Base-by-base conservation (phyloP, 1,139 yeast genomes). In the Suzukiozyma palmioleophila region DNA sequence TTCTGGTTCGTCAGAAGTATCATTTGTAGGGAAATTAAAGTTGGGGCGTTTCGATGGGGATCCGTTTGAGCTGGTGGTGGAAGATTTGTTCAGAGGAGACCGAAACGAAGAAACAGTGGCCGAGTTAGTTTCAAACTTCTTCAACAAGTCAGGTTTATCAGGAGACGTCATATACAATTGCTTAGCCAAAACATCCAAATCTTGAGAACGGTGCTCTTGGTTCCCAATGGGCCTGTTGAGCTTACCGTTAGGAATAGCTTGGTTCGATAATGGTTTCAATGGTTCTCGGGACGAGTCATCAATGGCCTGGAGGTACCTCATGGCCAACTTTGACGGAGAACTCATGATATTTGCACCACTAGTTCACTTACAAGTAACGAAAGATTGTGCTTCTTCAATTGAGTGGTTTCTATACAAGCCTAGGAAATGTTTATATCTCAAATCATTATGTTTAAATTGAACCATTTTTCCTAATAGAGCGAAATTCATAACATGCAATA, bases 71-170 rank as follows among this genome's bases (percentile, higher is more conserved):
- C 57, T 51, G 37, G 56, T 41, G 38, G 47, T 46, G 8, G 56
- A 48, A 9, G 58, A 47, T 36, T 53, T 53, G 39, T 49, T 56
- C 43, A 47, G 56, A 3, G 69, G 64, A 10, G 49, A 44, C 48
- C 69, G 69, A 53, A 71, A 71, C 2, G 73, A 62, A 1, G 72
- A 63, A 2, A 71, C 70, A 0, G 75, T 71, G 0, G 69, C 76
- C 8, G 74, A 68, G 2, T 74, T 73, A 0, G 74, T 60, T 41
- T 69, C 75, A 44, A 63, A 71, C 35, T 61, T 58, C 34, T 67
- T 53, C 13, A 68, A 50, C 22, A 64, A 48, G 12, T 21, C 25
- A 2, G 61, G 57, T 38, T 59, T 64, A 15, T 62, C 50, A 5
- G 69, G 64, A 1, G 64, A 59, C 3, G 59, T 55, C 16, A 62